Conservation (phyloP, 176 grass and related monocot genomes). For the Ananas comosus region DNA sequence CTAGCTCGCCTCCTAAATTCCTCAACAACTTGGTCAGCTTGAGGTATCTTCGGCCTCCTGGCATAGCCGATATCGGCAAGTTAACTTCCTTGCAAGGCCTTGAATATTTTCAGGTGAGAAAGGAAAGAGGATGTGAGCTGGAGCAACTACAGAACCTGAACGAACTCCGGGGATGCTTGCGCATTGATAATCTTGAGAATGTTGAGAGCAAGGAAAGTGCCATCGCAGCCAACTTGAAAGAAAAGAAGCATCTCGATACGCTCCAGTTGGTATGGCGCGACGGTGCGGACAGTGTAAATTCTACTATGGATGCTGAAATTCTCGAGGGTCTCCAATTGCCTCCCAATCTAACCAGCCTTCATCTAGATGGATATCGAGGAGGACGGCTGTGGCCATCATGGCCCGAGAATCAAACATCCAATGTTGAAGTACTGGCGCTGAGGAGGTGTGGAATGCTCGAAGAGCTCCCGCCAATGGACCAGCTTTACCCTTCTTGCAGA, state of each 20-base stretch:
- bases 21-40: conserved; percentile 12
- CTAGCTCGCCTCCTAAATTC: background rate
- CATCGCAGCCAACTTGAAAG: conserved; percentile 8
- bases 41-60: background rate
- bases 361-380: conserved; percentile 13
- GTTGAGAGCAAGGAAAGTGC: conserved; percentile 7
- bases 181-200: conserved; percentile 28
- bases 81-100: conserved; percentile 12
- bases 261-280: conserved; percentile 18
- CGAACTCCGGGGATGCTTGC: conserved; percentile 15
- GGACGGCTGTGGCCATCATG: background rate
- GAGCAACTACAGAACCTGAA: conserved; percentile 18
- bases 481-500: too few relatives aligned
- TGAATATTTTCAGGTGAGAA: too few relatives aligned
- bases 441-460: background rate
- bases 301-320: conserved; percentile 7
- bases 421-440: too few relatives aligned
- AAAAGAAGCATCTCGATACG: conserved; percentile 12
- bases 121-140: conserved; percentile 25
- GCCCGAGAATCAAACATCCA: background rate
- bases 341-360: conserved; percentile 9
- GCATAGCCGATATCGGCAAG: conserved; percentile 9
- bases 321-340: conserved; percentile 16
- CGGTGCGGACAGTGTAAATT: background rate
- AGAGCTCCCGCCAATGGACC: background rate